Evolutionary conservation across 2,329 filamentous ascomycete genomes (phyloP), one percentile per base, ranked within the genome.

Genomic region (Drechslera avenae): DNA sequence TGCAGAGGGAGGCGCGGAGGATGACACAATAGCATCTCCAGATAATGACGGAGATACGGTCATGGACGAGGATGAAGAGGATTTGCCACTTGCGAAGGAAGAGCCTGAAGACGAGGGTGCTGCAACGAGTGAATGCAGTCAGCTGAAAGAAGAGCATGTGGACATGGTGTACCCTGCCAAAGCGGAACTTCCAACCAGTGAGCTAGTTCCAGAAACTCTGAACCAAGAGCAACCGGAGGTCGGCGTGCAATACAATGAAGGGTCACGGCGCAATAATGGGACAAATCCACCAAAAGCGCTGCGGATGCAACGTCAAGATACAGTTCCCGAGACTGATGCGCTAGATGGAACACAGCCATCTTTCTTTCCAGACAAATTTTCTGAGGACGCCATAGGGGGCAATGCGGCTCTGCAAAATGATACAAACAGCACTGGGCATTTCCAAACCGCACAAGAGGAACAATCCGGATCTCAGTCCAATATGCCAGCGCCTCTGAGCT

Each of bases 381-480:
- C 23, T 17, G 28, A 18, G n/a, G 43, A 54, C 21, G 4, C 21
- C 21, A 33, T 14, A 14, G 21, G 46, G 8, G 30, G 34, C 13
- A 16, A 21, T 6, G 19, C 16, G 16, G 46, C 32, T 17, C 40
- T 30, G 5, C 39, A 26, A 1, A 39, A 54, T 23, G 46, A 62
- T 4, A 66, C 54, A 5, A 62, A 63, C 19, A 67, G 57, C 37
- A 67, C 59, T 3, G 60, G 59, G 13, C 43, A 35, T 3, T 69
- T 64, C 16, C 53, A 66, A 8, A 70, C 75, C n/a, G 76, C 75
- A 14, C 68, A 65, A 39, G 75, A 77, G 34, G 69, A 76, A 36
- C 60, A 72, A 6, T 67, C 68, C 13, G 55, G 50, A 5, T 69
- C 64, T 9, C 55, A 62, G 16, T 32, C 16, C 50, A 67, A 59